phyloP scores from a whole-genome alignment of 2,329 filamentous ascomycete species.

The Oidium heveae region DNA sequence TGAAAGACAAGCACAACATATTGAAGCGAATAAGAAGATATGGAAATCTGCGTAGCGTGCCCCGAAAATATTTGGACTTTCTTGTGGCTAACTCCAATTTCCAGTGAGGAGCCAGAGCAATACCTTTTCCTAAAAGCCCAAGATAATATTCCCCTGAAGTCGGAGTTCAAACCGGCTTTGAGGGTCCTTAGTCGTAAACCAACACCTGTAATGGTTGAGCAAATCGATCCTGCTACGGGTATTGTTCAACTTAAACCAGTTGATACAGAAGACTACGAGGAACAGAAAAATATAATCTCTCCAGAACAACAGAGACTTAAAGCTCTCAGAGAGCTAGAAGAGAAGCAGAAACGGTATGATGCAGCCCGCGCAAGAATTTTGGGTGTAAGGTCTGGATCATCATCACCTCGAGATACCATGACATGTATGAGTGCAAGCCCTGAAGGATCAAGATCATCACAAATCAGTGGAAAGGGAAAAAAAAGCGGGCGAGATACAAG shows the following conservation, averaged over 20 bases:
- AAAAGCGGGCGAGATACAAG: conserved; percentile 11
- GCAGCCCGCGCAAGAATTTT: conserved; percentile 75
- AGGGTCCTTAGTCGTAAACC: conserved; percentile 72
- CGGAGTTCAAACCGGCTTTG: conserved; percentile 56
- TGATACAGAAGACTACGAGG: conserved; percentile 39
- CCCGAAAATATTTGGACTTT: neutral
- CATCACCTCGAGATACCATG: conserved; percentile 35
- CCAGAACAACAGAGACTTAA: conserved; percentile 56
- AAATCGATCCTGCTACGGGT: conserved; percentile 27
- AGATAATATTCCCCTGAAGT: conserved; percentile 35
- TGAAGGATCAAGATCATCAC: conserved; percentile 23
- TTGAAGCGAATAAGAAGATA: conserved; percentile 58
- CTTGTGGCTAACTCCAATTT: neutral
- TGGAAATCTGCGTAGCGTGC: conserved; percentile 63
- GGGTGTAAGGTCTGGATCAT: conserved; percentile 33
- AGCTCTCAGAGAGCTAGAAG: conserved; percentile 57
- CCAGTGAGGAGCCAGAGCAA: conserved; percentile 39
- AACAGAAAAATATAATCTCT: conserved; percentile 35
- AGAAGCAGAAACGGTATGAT: conserved; percentile 76
- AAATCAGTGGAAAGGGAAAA: conserved; percentile 22
- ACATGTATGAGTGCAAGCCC: conserved; percentile 22
- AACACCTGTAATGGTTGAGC: conserved; percentile 29
- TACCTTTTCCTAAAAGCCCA: conserved; percentile 50
- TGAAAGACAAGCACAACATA: conserved; percentile 56
- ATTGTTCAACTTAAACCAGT: conserved; percentile 21